Evolutionary conservation across 108 stramenopile species (phyloP).

Genomic region (Nitzschia inconspicua): DNA sequence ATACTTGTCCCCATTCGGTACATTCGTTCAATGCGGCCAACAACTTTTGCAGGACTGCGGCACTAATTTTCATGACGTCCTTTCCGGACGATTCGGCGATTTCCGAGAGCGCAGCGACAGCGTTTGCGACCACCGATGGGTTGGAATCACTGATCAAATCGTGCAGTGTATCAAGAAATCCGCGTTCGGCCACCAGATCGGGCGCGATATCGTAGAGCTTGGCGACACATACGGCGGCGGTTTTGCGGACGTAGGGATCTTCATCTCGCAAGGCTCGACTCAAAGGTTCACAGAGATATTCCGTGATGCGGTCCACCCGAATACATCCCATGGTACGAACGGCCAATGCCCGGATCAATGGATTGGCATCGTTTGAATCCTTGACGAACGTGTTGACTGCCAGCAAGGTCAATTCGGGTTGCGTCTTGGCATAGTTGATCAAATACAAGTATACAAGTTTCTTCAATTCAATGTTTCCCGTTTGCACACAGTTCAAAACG

Average conservation of each 20-base stretch:
- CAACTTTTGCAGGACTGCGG: conserved; percentile 94
- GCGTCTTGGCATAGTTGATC: conserved; percentile 99
- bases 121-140: conserved; percentile 98
- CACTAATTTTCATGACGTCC: conserved; percentile 94
- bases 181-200: conserved; percentile 93
- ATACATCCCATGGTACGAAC: conserved; percentile 99
- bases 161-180: conserved; percentile 93
- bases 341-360: conserved; percentile 97
- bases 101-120: conserved; percentile 97
- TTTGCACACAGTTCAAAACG: conserved; percentile 99
- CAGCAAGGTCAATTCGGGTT: conserved; percentile 96
- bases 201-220: conserved; percentile 99
- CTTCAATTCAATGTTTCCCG: conserved; percentile 99
- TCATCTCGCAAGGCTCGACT: conserved; percentile 91
- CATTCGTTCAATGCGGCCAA: conserved; percentile 99
- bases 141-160: conserved; percentile 96
- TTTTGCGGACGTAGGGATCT: conserved; percentile 98
- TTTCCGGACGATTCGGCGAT: conserved; percentile 94
- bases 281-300: conserved; percentile 98
- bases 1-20: conserved; percentile 99
- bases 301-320: conserved; percentile 98
- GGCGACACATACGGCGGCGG: conserved; percentile 99
- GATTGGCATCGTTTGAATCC: conserved; percentile 97
- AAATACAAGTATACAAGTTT: conserved; percentile 99
- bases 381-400: conserved; percentile 99